Base-by-base conservation (phyloP, 2,329 filamentous ascomycete species). In the Falciphora oryzae region DNA sequence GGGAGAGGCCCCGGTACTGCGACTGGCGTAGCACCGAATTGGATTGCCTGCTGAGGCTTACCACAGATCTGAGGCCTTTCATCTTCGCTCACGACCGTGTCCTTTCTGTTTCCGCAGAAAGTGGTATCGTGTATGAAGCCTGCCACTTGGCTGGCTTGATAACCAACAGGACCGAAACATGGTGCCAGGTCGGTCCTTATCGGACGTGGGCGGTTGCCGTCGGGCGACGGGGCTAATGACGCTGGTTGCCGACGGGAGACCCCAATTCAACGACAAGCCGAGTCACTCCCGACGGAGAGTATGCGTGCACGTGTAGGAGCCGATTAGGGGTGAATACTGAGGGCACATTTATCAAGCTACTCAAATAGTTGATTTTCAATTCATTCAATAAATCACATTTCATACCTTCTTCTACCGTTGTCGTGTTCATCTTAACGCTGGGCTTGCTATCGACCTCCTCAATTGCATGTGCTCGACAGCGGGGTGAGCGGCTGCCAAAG, bases 1-100 rank as follows among this genome's bases (percentile, higher is more conserved):
- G 44, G 25, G 61, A 62, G 10, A 62, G 44, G 44, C 44, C n/a
- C 44, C 61, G 61, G 18, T 22, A 53, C 16, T 56, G 44, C 28
- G 61, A 31, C 31, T 62, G 61, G 61, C 61, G 61, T 22, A 62
- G 61, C 44, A 53, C 44, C 44, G 44, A 53, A 25, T n/a, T 10
- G 44, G 44, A 53, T 25, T 53, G 44, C 44, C 44, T 53, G 22
- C 44, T 53, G 22, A 53, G 44, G 44, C 44, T 53, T 10, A 11
- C 22, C 7, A 8, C 44, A 11, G 44, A 53, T 53, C 44, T 53
- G 44, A 53, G 44, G 44, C 44, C 44, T 11, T 25, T 53, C 44
- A 53, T 53, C 44, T 53, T 53, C 22, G 44, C n/a, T 53, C 44
- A 53, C 44, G 22, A 10, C 44, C 10, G 44, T 53, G 44, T 53